A percentile compares a stretch with the other conserved stretches of the same genome.
Evolutionary conservation across 2,329 filamentous ascomycete species (phyloP).

Genomic region (Pseudogymnoascus sp.): DNA sequence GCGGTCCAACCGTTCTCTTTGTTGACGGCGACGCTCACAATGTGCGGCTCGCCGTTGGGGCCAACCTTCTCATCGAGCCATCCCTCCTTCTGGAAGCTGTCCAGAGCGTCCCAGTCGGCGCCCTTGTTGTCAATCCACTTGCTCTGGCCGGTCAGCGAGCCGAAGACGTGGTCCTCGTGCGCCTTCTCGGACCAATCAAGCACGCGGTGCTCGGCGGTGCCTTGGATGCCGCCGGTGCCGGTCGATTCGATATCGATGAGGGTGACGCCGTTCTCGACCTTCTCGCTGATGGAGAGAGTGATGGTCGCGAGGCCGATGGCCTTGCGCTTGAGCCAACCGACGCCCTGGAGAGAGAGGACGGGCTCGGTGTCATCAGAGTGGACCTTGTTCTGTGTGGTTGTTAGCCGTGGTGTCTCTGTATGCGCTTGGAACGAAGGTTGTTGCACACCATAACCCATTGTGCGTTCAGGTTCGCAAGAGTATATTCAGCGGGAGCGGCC

Average conservation of each 20-base stretch:
- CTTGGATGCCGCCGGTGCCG: constrained; percentile 53
- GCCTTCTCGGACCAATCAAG: constrained; percentile 46
- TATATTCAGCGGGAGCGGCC: constrained; percentile 46
- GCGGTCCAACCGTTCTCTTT: constrained; percentile 43
- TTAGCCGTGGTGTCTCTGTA: not conserved
- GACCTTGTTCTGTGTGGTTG: constrained; percentile 44
- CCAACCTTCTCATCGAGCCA: constrained; percentile 37
- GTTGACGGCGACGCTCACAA: constrained; percentile 43
- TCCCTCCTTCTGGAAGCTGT: constrained; percentile 37
- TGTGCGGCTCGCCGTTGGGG: constrained; percentile 33
- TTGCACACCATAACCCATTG: constrained; percentile 42
- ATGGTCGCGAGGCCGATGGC: constrained; percentile 51
- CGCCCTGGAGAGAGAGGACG: constrained; percentile 49
- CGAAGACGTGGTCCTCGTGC: constrained; percentile 56
- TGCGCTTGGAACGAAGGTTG: not conserved
- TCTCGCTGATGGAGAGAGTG: constrained; percentile 35
- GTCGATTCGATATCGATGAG: constrained; percentile 53
- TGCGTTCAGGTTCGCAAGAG: constrained; percentile 43
- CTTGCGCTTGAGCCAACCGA: constrained; percentile 51
- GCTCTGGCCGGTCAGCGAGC: constrained; percentile 42
- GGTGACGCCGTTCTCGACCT: constrained; percentile 30
- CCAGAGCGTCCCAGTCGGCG: constrained; percentile 30
- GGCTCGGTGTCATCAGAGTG: constrained; percentile 49
- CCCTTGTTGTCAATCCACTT: constrained; percentile 32
- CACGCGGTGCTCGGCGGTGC: constrained; percentile 47